These are phyloP conservation scores for Tylopilus sp. DNA, from an alignment of 768 basidiomycete species.

Conservation along the genomic window DNA sequence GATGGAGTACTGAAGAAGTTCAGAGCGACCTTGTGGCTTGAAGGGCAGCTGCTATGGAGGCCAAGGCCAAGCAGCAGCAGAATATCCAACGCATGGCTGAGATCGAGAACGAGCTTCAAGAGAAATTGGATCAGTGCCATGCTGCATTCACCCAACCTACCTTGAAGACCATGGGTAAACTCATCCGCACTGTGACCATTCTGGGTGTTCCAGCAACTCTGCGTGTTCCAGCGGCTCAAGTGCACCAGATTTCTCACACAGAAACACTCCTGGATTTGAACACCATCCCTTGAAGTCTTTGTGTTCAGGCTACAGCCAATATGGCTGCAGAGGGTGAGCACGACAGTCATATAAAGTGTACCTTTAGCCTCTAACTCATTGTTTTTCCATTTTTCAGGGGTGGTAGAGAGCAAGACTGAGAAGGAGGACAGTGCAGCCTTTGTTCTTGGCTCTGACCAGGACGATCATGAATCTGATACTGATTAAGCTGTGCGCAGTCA, in stretches of 20 bases:
- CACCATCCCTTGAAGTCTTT: background rate
- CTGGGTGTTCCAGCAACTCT: background rate
- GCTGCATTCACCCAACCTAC: background rate
- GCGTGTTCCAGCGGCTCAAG: too few species aligned
- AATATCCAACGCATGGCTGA: background rate
- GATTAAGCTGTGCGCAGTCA: too few species aligned
- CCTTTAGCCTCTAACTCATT: too few species aligned
- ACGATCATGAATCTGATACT: background rate
- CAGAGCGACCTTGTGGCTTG: background rate
- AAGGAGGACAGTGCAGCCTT: background rate
- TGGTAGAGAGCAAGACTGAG: background rate
- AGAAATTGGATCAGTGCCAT: background rate
- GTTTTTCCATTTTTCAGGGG: too few species aligned
- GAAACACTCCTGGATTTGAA: background rate
- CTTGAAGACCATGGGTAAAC: background rate
- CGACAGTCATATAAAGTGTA: background rate
- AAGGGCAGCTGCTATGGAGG: background rate
- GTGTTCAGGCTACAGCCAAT: background rate
- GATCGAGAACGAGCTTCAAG: background rate
- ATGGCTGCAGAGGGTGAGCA: background rate
- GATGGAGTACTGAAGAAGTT: background rate
- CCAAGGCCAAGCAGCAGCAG: background rate
- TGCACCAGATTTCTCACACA: background rate
- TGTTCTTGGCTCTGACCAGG: background rate
- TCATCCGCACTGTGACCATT: background rate